phyloP scores from a whole-genome alignment of 352 stramenopile genomes.

The Pythium plurisporium region DNA sequence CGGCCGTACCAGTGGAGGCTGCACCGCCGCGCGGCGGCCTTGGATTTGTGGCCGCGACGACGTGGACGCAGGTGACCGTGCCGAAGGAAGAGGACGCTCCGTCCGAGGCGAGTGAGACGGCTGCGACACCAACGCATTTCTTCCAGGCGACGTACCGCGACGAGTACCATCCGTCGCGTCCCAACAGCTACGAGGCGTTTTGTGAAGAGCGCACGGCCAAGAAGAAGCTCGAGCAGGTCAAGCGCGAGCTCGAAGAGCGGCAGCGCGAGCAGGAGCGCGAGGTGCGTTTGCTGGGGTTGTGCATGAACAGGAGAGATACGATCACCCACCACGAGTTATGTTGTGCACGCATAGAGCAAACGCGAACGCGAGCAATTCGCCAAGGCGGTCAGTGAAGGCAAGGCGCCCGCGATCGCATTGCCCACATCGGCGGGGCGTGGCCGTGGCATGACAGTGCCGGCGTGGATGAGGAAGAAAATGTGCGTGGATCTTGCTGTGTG shows the following conservation, averaged over 20 bases:
- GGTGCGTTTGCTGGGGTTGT: constrained; percentile 20
- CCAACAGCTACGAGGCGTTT: constrained; percentile 88
- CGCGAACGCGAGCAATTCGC: constrained; percentile 62
- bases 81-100: constrained; percentile 16
- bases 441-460: constrained; percentile 87
- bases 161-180: constrained; percentile 82
- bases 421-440: constrained; percentile 59
- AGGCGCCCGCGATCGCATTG: constrained; percentile 46
- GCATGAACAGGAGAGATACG: background rate
- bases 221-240: constrained; percentile 80
- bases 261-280: constrained; percentile 71
- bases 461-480: constrained; percentile 92
- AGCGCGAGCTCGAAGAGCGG: constrained; percentile 69
- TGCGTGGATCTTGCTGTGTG: constrained; percentile 24
- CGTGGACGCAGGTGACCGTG: constrained; percentile 76
- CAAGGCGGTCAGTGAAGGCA: constrained; percentile 66
- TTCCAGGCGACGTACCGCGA: constrained; percentile 77
- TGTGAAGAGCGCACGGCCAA: constrained; percentile 74
- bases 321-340: background rate
- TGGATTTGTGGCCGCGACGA: constrained; percentile 90
- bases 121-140: no score
- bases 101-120: no score
- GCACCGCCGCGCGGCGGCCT: constrained; percentile 75
- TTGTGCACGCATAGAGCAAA: constrained; percentile 50
- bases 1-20: background rate